Evolutionary conservation across 805 yeast species (phyloP).

Genomic region (Saturnispora serradocipensis): DNA sequence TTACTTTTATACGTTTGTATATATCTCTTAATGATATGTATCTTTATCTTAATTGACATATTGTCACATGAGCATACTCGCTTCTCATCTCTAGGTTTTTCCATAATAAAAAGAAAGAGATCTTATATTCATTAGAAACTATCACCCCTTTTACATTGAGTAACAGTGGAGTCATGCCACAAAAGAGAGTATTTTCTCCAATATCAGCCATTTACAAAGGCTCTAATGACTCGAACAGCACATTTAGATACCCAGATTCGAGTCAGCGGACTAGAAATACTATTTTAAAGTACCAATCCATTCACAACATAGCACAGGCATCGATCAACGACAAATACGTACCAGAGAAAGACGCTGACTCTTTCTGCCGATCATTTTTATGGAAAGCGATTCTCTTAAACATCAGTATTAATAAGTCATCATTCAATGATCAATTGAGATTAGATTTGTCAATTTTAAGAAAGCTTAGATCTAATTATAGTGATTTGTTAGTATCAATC

Average conservation of each 20-base stretch:
- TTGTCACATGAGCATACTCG: background rate
- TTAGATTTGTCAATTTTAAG: conserved; percentile 15
- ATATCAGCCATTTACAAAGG: background rate
- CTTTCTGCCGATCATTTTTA: conserved; percentile 15
- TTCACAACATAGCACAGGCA: conserved; percentile 8
- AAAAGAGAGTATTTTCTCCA: conserved; percentile 1
- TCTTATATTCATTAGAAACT: background rate
- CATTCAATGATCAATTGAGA: conserved; percentile 9
- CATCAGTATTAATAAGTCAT: conserved; percentile 6
- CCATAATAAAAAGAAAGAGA: background rate
- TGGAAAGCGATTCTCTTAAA: conserved; percentile 16
- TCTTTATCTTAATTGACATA: background rate
- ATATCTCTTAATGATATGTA: background rate
- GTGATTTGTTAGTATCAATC: conserved; percentile 17
- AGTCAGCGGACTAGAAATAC: conserved; percentile 2
- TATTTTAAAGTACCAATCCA: conserved; percentile 6
- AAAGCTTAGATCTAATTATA: conserved; percentile 15
- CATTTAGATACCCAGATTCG: background rate
- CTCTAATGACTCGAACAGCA: background rate
- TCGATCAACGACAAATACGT: conserved; percentile 7
- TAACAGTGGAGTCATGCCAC: background rate
- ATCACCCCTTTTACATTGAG: background rate
- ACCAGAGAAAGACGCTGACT: conserved; percentile 6
- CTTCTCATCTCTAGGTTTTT: background rate
- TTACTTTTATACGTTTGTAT: background rate